Percentiles rank a stretch among this genome's conserved stretches.
phyloP scores from a whole-genome alignment of 768 basidiomycete genomes.

The Naematelia encephala region DNA sequence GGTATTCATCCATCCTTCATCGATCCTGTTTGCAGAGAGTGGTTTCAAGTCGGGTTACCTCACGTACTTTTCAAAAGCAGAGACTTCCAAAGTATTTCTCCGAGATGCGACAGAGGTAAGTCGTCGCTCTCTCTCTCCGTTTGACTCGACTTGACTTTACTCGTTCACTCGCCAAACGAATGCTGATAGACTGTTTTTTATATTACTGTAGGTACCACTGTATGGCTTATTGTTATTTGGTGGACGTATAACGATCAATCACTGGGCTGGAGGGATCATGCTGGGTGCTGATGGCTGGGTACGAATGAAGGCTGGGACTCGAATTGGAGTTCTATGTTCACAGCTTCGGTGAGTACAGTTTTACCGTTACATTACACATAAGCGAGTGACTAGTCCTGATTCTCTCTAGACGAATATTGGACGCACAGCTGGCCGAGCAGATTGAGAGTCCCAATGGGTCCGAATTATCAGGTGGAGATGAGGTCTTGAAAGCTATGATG shows the following conservation, averaged over 20 bases:
- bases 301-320: constrained; percentile 75
- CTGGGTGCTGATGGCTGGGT: constrained; percentile 57
- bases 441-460: constrained; percentile 61
- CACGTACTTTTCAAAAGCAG: constrained; percentile 75
- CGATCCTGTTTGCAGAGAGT: constrained; percentile 69
- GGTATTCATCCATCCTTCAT: constrained; percentile 65
- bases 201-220: constrained; percentile 87
- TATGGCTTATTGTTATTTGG: constrained; percentile 82
- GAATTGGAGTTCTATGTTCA: constrained; percentile 84
- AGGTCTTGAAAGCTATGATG: constrained; percentile 56
- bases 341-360: constrained; percentile 62
- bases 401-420: constrained; percentile 61
- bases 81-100: constrained; percentile 76
- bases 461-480: constrained; percentile 56
- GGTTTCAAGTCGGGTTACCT: constrained; percentile 76
- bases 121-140: not conserved
- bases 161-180: not conserved
- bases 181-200: too few relatives aligned
- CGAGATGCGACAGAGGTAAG: constrained; percentile 79
- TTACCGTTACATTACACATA: not conserved
- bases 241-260: constrained; percentile 71
- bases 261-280: constrained; percentile 71
- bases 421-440: constrained; percentile 63
- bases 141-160: not conserved
- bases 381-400: not conserved